Percentiles rank a stretch among this genome's conserved stretches.
These are phyloP conservation scores for Apium graveolens DNA, from an alignment of 129 eudicot species.

Conservation along the genomic window DNA sequence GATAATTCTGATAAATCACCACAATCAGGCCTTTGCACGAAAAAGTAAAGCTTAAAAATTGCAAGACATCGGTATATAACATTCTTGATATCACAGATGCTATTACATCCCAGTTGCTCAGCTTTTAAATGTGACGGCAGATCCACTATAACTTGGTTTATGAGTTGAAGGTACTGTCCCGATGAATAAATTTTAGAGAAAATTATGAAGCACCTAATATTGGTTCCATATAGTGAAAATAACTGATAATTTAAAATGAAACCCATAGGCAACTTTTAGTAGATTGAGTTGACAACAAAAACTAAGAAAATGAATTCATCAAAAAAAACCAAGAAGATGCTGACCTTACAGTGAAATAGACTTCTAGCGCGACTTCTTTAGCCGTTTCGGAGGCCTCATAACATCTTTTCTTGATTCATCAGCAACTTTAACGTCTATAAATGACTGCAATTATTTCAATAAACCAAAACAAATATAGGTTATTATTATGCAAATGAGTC, in stretches of 20 bases:
- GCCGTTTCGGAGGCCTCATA: slow-evolving; percentile 40
- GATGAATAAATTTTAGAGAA: background rate
- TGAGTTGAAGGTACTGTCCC: background rate
- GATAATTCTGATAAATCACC: background rate
- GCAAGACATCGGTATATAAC: background rate
- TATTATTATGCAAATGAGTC: background rate
- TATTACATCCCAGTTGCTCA: background rate
- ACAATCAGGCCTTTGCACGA: background rate
- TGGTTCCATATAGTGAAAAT: background rate
- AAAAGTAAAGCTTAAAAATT: background rate
- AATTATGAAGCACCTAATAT: background rate
- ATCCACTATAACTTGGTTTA: background rate
- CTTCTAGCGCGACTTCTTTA: slow-evolving; percentile 39
- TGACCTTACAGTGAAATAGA: slow-evolving; percentile 2
- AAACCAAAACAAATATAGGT: background rate
- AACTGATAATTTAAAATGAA: background rate
- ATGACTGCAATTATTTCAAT: slow-evolving; percentile 29
- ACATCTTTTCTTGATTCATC: slow-evolving; percentile 46
- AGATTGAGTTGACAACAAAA: background rate
- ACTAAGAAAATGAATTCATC: background rate
- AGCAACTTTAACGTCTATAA: slow-evolving; percentile 28
- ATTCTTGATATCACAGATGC: background rate
- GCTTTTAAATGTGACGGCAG: background rate
- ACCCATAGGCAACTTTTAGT: background rate
- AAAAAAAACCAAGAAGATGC: background rate